Conservation (phyloP, 768 basidiomycete species). For the Agaricus blazei region DNA sequence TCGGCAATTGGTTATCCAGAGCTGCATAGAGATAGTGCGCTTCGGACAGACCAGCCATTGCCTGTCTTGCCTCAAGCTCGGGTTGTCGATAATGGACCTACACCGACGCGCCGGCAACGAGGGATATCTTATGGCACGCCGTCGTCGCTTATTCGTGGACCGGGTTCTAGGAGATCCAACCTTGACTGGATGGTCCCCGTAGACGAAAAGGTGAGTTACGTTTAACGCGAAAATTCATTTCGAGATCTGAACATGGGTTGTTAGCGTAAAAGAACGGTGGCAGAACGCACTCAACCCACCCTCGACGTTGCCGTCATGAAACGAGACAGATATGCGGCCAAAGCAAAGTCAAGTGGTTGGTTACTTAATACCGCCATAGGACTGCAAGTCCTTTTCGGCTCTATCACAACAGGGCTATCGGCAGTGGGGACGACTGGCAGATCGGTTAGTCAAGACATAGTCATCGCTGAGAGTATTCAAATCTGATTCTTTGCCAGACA, state of each 20-base stretch:
- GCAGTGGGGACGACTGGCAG: slow-evolving; percentile 35
- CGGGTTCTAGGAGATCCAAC: slow-evolving; percentile 19
- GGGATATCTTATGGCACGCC: slow-evolving; percentile 11
- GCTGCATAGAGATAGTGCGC: slow-evolving; percentile 3
- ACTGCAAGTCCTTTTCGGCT: slow-evolving; percentile 58
- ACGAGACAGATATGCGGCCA: slow-evolving; percentile 38
- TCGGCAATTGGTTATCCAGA: slow-evolving; percentile 6
- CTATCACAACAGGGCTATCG: slow-evolving; percentile 62
- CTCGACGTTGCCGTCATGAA: slow-evolving; percentile 41
- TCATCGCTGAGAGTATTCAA: not conserved
- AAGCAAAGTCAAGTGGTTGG: slow-evolving; percentile 37
- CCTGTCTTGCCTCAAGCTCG: slow-evolving; percentile 11
- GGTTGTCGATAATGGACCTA: not conserved
- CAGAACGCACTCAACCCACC: slow-evolving; percentile 52
- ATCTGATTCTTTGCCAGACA: slow-evolving; percentile 19
- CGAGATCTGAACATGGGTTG: not conserved
- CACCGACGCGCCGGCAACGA: slow-evolving; percentile 8
- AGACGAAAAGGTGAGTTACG: slow-evolving; percentile 21
- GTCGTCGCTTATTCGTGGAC: slow-evolving; percentile 10
- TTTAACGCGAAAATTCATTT: not conserved
- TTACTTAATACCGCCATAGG: slow-evolving; percentile 47
- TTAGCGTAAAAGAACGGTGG: slow-evolving; percentile 31
- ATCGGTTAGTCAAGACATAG: slow-evolving; percentile 26
- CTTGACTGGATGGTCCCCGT: slow-evolving; percentile 37
- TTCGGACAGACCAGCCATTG: slow-evolving; percentile 8